Evolutionary conservation across 140 eudicot species (phyloP), one percentile per base, ranked within the genome.

Genomic region (Oenanthe javanica): DNA sequence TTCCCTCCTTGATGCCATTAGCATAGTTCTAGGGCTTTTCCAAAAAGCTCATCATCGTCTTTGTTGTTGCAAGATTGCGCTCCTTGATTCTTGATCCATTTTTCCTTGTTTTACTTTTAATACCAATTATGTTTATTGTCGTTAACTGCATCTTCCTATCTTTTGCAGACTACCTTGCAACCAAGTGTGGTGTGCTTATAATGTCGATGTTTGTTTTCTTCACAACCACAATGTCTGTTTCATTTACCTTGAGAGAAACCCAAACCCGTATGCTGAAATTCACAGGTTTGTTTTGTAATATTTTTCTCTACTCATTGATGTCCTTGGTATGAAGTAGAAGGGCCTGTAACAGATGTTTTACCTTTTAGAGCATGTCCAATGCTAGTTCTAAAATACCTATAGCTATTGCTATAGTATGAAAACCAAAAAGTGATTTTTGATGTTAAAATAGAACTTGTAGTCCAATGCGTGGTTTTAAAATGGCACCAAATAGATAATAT

Each of bases 191-290:
- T 19, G 99, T 96, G 82, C 90, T 96, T 75, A 91, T 96, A 97
- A 96, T 96, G 99, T 96, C 99, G 38, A 92, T 96, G 72, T 96
- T 96, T 88, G 99, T 96, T 76, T 96, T 96, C 96, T 96, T 96
- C 96, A 96, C 99, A 75, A 96, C 99, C 38, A 96, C 99, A 73
- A 96, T 96, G 99, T 96, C 99, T 25, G 99, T 96, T 83, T 96
- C 99, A 61, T 96, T 96, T 86, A 96, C 99, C 19, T 83, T 96
- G 82, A 89, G 99, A 82, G 99, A 96, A 91, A 96, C 99, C 49
- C 99, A 96, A 79, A 96, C 99, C 49, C 99, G 99, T 52, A 96
- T 96, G 99, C 93, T 96, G 79, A 96, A 93, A 89, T 96, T 96
- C 82, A 96, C 99, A 91, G 99, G 99, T 96, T 82, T 81, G 82